Base-by-base conservation (phyloP, 768 basidiomycete genomes). In the Xerocomus potaroensis region DNA sequence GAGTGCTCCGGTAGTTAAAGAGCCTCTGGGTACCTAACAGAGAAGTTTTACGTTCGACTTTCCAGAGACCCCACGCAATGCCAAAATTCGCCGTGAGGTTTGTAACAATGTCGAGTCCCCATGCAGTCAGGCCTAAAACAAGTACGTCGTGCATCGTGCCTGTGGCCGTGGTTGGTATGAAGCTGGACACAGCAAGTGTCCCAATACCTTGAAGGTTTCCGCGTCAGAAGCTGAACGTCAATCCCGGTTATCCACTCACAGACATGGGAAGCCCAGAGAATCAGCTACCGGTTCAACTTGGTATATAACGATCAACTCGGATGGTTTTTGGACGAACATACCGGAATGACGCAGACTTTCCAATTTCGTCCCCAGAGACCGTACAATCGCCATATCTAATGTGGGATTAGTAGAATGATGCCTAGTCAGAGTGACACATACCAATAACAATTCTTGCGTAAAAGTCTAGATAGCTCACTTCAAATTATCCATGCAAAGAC, bases 371-470 rank as follows among this genome's bases (percentile, higher is more conserved):
- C 47, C 46, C 54, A 59, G 11, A 59, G 43, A n/a, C 55, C 38
- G 30, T 57, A 50, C 36, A 60, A 45, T 24, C 55, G 56, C 58
- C 58, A 60, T 27, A 59, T 60, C 58, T 60, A 23, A 51, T 9
- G 8, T 19, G 10, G 5, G n/a, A 39, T 46, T 11, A 45, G 36
- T 6, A 38, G 14, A 33, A 23, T 27, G 4, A 45, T 10, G 14
- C 27, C 32, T 18, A 3, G n/a, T 12, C 11, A 39, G 30, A 6
- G 18, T 26, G 22, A 18, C 7, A 39, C 51, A 12, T 30, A n/a
- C n/a, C n/a, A n/a, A n/a, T n/a, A n/a, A n/a, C n/a, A n/a, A n/a
- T n/a, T 59, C 57, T 43, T 59, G 58, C 12, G 46, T 36, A 34
- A 49, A 55, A 10, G 48, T 48, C 57, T 59, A 34, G 4, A 36